Percentiles rank a stretch among this genome's conserved stretches.
phyloP scores from a whole-genome alignment of 441 rosid species.

The Geranium incanum region DNA sequence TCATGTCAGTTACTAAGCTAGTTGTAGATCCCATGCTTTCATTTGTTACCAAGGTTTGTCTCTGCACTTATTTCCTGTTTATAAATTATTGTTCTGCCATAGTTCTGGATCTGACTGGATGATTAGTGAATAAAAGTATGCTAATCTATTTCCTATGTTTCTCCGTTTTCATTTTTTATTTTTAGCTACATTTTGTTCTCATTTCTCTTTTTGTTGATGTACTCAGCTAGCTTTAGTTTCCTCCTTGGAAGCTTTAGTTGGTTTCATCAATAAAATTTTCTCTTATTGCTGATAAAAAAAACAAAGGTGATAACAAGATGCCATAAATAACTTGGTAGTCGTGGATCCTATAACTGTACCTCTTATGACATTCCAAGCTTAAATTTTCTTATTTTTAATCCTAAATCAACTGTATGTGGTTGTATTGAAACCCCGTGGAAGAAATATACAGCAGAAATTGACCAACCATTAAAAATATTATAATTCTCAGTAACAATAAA shows the following conservation, averaged over 20 bases:
- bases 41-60: slow-evolving; percentile 73
- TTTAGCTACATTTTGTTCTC: no score
- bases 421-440: background rate
- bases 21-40: slow-evolving; percentile 98
- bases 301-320: background rate
- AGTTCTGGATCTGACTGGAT: background rate
- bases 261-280: no score
- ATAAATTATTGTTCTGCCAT: background rate
- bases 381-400: background rate
- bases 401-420: background rate
- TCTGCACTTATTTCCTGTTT: slow-evolving; percentile 14
- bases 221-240: no score
- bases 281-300: no score
- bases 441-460: background rate
- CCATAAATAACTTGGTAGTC: background rate
- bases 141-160: background rate
- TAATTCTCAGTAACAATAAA: background rate
- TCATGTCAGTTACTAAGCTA: slow-evolving; percentile 86
- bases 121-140: slow-evolving; percentile 3
- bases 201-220: no score
- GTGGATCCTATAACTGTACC: background rate
- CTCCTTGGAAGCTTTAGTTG: no score
- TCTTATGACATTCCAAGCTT: background rate
- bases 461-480: background rate
- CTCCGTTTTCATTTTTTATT: no score